Evolutionary conservation across 805 yeast genomes (phyloP).

Genomic region (Nakazawaea anatomiae): DNA sequence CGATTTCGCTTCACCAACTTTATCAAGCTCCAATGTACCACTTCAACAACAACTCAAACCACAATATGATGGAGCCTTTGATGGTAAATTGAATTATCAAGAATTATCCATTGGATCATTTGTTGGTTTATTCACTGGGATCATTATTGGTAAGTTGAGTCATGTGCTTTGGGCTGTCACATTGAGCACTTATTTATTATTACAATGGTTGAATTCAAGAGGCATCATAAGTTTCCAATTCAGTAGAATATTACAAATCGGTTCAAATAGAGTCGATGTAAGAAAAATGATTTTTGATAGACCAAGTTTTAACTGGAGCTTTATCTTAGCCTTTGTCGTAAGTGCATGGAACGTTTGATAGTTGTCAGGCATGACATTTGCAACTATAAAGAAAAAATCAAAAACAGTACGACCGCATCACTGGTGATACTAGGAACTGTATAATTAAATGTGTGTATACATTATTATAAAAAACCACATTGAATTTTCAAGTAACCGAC

Average conservation of each 20-base stretch:
- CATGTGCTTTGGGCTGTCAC: constrained; percentile 45
- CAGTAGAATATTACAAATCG: constrained; percentile 29
- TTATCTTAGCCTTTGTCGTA: constrained; percentile 46
- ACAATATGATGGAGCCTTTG: constrained; percentile 29
- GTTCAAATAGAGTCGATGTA: constrained; percentile 36
- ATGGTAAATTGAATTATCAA: constrained; percentile 49
- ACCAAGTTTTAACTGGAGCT: constrained; percentile 57
- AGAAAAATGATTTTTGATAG: constrained; percentile 48
- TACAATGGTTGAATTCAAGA: constrained; percentile 52
- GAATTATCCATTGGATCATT: constrained; percentile 61
- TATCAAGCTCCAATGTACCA: background rate
- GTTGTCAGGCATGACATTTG: too few species aligned
- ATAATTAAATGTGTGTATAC: too few species aligned
- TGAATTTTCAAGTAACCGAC: too few species aligned
- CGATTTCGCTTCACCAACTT: constrained; percentile 1
- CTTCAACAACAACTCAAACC: constrained; percentile 18
- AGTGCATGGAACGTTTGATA: constrained; percentile 45
- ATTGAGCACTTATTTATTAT: constrained; percentile 34
- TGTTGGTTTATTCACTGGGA: constrained; percentile 53
- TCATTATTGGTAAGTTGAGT: constrained; percentile 55
- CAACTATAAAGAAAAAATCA: too few species aligned
- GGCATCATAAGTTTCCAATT: constrained; percentile 43
- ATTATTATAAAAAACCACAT: too few species aligned
- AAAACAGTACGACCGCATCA: too few species aligned
- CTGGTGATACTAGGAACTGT: too few species aligned